Conservation (phyloP, 805 yeast genomes). For the Sugiyamaella smithiae region DNA sequence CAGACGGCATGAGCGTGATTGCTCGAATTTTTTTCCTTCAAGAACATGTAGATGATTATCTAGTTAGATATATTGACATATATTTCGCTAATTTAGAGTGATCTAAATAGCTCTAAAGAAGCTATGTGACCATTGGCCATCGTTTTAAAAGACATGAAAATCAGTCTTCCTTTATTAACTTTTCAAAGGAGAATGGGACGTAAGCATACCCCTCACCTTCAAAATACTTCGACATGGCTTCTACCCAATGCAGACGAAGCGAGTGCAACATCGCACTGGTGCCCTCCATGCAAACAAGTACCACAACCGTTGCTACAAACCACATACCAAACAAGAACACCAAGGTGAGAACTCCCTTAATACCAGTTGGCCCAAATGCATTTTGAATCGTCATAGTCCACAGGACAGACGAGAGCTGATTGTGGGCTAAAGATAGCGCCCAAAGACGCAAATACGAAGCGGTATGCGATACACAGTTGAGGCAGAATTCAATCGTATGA, state of each 20-base stretch:
- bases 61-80: too few relatives aligned
- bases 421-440: slow-evolving; percentile 97
- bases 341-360: slow-evolving; percentile 63
- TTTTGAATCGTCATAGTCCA: slow-evolving; percentile 94
- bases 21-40: too few relatives aligned
- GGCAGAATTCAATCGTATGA: slow-evolving; percentile 95
- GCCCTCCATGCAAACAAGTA: slow-evolving; percentile 96
- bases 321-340: slow-evolving; percentile 88
- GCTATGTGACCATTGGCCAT: too few relatives aligned
- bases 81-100: too few relatives aligned
- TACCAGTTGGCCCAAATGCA: slow-evolving; percentile 69
- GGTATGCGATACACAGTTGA: slow-evolving; percentile 95
- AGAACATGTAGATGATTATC: too few relatives aligned
- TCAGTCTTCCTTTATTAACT: slow-evolving; percentile 4
- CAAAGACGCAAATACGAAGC: slow-evolving; percentile 94
- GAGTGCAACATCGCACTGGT: slow-evolving; percentile 98
- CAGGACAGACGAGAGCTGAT: slow-evolving; percentile 86
- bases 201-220: slow-evolving; percentile 95
- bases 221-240: slow-evolving; percentile 96
- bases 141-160: too few relatives aligned
- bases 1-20: too few relatives aligned
- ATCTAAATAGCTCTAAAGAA: too few relatives aligned
- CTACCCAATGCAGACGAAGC: slow-evolving; percentile 97
- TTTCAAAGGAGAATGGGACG: slow-evolving; percentile 70
- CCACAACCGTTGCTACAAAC: slow-evolving; percentile 88